These are phyloP conservation scores for Cyphellophora attinorum DNA, from an alignment of 2,329 filamentous ascomycete genomes.

Conservation along the genomic window DNA sequence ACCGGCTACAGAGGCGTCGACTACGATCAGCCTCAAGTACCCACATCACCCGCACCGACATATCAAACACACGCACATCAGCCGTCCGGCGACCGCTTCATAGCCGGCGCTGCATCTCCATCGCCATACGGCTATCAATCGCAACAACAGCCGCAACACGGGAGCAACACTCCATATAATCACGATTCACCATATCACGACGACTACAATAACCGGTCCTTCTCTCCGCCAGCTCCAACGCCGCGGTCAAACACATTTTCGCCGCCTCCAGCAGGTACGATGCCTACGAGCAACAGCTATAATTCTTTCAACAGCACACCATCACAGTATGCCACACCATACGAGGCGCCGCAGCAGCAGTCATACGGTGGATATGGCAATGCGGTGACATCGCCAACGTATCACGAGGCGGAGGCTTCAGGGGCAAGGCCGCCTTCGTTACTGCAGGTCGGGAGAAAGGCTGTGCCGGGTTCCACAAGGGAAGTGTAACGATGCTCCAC, in stretches of 20 bases:
- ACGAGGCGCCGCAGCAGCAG: not conserved
- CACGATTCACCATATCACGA: not conserved
- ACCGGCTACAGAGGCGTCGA: conserved; percentile 2
- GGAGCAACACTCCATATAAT: not conserved
- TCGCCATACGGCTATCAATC: not conserved
- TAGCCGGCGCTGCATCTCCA: not conserved
- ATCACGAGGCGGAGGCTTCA: not conserved
- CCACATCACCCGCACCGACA: not conserved
- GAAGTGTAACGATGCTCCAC: conserved; percentile 24
- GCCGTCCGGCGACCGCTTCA: not conserved
- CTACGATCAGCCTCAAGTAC: conserved; percentile 1
- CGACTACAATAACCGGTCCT: conserved; percentile 1
- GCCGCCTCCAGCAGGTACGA: conserved; percentile 2
- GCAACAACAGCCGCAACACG: too few species aligned
- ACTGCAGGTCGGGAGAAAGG: conserved; percentile 29
- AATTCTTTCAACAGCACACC: conserved; percentile 3
- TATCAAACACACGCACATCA: not conserved
- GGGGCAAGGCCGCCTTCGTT: conserved; percentile 27
- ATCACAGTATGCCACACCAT: conserved; percentile 1
- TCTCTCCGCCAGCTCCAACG: not conserved
- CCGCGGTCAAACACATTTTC: not conserved
- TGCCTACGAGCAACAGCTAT: conserved; percentile 1
- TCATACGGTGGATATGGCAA: not conserved
- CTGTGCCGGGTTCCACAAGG: conserved; percentile 24
- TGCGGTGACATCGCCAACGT: not conserved